phyloP scores from a whole-genome alignment of 768 basidiomycete genomes.

The Termitomyces sp. region DNA sequence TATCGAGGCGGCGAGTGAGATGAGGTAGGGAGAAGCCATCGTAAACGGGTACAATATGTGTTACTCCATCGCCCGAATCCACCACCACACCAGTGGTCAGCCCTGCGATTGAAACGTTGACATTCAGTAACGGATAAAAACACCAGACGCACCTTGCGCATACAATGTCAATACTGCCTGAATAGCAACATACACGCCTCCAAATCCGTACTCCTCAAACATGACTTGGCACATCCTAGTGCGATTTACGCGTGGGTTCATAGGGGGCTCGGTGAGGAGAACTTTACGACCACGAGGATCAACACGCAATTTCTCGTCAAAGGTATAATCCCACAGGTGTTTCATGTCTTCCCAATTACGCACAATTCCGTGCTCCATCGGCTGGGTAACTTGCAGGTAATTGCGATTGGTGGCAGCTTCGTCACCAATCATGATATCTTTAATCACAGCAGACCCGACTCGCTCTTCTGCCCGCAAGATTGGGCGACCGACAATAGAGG shows the following conservation, averaged over 20 bases:
- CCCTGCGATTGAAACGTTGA: conserved; percentile 46
- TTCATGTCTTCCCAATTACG: conserved; percentile 99
- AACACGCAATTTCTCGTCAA: conserved; percentile 90
- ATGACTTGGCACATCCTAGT: conserved; percentile 96
- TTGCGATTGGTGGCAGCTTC: conserved; percentile 93
- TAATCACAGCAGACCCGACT: conserved; percentile 80
- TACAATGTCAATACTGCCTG: conserved; percentile 98
- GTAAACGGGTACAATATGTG: conserved; percentile 98
- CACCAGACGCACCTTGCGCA: conserved; percentile 78
- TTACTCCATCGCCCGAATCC: conserved; percentile 99
- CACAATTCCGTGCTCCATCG: conserved; percentile 99
- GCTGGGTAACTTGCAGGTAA: conserved; percentile 95
- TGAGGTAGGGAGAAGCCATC: conserved; percentile 96
- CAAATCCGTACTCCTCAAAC: conserved; percentile 98
- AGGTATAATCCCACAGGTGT: conserved; percentile 97
- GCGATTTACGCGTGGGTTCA: conserved; percentile 95
- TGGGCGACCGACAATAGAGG: conserved; percentile 94
- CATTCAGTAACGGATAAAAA: background rate
- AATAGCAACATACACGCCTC: conserved; percentile 95
- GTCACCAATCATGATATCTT: conserved; percentile 98
- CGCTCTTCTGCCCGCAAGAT: conserved; percentile 98
- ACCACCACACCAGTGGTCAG: conserved; percentile 98
- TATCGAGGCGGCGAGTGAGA: conserved; percentile 90
- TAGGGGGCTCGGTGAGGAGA: conserved; percentile 95
- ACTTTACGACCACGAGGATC: conserved; percentile 87